phyloP scores from a whole-genome alignment of 2,329 filamentous ascomycete species.

The Scedosporium apiospermum region DNA sequence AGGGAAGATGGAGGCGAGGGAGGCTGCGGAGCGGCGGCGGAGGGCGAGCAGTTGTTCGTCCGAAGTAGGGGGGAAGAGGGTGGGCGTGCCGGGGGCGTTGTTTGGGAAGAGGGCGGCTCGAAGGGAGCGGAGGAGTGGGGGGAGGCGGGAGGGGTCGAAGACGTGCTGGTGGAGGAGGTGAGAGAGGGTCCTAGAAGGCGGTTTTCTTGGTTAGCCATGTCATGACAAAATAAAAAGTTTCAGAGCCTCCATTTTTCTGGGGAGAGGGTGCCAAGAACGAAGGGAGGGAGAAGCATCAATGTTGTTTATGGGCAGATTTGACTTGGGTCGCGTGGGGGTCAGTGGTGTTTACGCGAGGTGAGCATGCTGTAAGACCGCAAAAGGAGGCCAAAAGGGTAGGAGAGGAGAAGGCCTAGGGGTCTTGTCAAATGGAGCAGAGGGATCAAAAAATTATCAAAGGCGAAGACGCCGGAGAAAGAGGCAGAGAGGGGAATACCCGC shows the following conservation, averaged over 20 bases:
- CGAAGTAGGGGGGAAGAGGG: conserved; percentile 49
- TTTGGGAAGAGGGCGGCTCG: conserved; percentile 79
- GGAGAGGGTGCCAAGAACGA: background rate
- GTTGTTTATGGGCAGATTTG: background rate
- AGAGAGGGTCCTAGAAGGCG: conserved; percentile 42
- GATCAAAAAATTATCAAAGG: background rate
- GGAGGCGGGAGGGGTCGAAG: conserved; percentile 55
- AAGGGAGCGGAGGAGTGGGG: conserved; percentile 58
- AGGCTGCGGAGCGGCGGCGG: conserved; percentile 56
- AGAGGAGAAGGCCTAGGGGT: background rate
- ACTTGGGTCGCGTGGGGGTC: background rate
- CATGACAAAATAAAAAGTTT: background rate
- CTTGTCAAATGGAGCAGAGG: background rate
- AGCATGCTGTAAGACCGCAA: background rate
- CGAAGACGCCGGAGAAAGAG: background rate
- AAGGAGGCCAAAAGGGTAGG: background rate
- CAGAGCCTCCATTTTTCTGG: background rate
- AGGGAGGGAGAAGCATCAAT: background rate
- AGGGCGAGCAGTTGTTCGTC: conserved; percentile 52
- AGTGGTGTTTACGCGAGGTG: background rate
- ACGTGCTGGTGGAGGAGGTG: conserved; percentile 46
- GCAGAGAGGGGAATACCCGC: background rate
- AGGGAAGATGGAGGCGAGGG: conserved; percentile 41
- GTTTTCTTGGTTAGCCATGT: background rate
- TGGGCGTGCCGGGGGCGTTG: conserved; percentile 61